phyloP scores from a whole-genome alignment of 768 basidiomycete species.

The Podaxis carcinomalis region DNA sequence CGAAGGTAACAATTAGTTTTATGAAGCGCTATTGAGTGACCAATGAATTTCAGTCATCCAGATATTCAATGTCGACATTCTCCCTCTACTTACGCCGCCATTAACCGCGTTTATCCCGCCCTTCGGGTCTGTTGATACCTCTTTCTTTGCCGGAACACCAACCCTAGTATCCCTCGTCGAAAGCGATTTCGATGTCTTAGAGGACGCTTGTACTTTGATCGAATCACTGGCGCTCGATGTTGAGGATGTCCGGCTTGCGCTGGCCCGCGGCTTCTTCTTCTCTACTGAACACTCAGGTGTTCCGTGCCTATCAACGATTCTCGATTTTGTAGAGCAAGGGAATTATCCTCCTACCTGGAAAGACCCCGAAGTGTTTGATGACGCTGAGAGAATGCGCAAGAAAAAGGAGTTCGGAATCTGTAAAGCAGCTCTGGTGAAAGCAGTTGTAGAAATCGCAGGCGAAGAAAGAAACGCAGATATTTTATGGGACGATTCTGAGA shows the following conservation, averaged over 20 bases:
- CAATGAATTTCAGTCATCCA: constrained; percentile 37
- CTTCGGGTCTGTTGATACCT: constrained; percentile 30
- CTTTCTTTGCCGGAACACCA: constrained; percentile 30
- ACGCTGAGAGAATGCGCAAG: constrained; percentile 50
- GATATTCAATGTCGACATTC: constrained; percentile 56
- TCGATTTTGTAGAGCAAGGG: constrained; percentile 73
- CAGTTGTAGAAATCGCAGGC: constrained; percentile 81
- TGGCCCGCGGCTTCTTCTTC: constrained; percentile 63
- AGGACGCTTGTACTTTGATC: constrained; percentile 70
- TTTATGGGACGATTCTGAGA: constrained; percentile 66
- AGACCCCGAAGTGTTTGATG: constrained; percentile 27
- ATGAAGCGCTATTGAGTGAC: background rate
- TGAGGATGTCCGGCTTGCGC: constrained; percentile 66
- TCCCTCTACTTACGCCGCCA: constrained; percentile 58
- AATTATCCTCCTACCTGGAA: constrained; percentile 67
- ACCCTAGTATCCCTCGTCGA: constrained; percentile 37
- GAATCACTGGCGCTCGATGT: constrained; percentile 78
- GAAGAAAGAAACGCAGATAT: constrained; percentile 76
- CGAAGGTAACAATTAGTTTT: constrained; percentile 45
- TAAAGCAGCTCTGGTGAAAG: constrained; percentile 83
- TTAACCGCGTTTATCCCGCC: constrained; percentile 62
- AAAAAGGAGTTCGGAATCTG: constrained; percentile 76
- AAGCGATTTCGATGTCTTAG: constrained; percentile 68
- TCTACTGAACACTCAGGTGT: constrained; percentile 52
- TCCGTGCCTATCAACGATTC: constrained; percentile 56